Evolutionary conservation across 1,139 yeast species (phyloP).

Genomic region (Eremothecium cymbalariae): DNA sequence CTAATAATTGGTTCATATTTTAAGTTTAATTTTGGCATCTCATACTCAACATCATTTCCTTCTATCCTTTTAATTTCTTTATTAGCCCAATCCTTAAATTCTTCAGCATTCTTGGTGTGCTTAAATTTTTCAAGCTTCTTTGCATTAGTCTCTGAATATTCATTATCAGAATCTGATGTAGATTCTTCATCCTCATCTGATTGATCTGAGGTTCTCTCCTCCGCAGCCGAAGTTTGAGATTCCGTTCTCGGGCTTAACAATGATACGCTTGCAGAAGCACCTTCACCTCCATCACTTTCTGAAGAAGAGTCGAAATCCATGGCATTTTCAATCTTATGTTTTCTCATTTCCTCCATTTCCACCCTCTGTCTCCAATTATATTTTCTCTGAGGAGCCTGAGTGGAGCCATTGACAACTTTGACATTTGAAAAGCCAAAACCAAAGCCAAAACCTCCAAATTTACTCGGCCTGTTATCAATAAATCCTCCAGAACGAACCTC

Average conservation of each 20-base stretch:
- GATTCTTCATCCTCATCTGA: constrained; percentile 17
- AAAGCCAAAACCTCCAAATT: constrained; percentile 50
- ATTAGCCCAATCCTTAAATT: constrained; percentile 49
- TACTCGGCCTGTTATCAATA: constrained; percentile 63
- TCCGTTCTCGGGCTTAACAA: no score
- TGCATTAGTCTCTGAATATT: constrained; percentile 12
- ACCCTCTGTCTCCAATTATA: constrained; percentile 53
- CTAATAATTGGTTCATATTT: constrained; percentile 44
- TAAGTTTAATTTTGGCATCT: constrained; percentile 45
- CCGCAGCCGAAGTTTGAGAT: constrained; percentile 16
- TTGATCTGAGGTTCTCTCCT: constrained; percentile 13
- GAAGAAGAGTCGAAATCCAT: constrained; percentile 37
- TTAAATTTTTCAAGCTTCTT: neutral
- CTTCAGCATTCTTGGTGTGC: constrained; percentile 33
- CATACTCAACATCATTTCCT: constrained; percentile 44
- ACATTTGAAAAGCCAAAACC: constrained; percentile 63
- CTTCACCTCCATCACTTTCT: constrained; percentile 25
- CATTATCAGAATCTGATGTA: constrained; percentile 16
- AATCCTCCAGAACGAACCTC: constrained; percentile 41
- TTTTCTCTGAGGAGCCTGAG: constrained; percentile 39
- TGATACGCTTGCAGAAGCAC: constrained; percentile 16
- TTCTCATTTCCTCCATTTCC: constrained; percentile 40
- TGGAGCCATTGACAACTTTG: constrained; percentile 36
- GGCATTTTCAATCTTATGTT: constrained; percentile 36
- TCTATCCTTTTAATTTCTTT: constrained; percentile 44